These are phyloP conservation scores for Rhodotorula kratochvilovae DNA, from an alignment of 768 basidiomycete species.

Conservation along the genomic window DNA sequence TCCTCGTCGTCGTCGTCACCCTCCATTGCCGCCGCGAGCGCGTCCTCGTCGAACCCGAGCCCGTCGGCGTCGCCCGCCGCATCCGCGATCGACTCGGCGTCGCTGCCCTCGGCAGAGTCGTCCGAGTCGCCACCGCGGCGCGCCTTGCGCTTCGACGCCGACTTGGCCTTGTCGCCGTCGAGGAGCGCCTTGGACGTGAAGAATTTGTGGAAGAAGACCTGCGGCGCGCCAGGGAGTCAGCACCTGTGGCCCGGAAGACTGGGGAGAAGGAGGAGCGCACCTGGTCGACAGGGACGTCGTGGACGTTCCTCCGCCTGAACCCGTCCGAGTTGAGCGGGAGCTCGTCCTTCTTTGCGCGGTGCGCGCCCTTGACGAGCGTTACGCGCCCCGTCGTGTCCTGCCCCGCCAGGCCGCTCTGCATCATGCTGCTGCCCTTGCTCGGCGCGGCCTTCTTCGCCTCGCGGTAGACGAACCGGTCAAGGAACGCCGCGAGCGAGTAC, in stretches of 20 bases:
- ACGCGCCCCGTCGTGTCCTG: constrained; percentile 58
- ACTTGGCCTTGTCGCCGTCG: constrained; percentile 47
- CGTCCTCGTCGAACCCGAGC: constrained; percentile 13
- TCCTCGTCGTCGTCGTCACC: constrained; percentile 29
- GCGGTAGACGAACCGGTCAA: constrained; percentile 95
- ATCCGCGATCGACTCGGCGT: constrained; percentile 18
- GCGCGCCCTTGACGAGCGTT: constrained; percentile 59
- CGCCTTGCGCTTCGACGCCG: constrained; percentile 34
- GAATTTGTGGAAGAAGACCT: constrained; percentile 89
- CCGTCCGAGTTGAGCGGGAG: constrained; percentile 65
- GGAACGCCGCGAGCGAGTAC: constrained; percentile 89
- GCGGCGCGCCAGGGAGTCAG: background rate
- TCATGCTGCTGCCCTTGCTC: constrained; percentile 75
- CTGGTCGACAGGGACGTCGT: constrained; percentile 76
- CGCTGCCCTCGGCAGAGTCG: constrained; percentile 20
- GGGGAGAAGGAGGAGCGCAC: constrained; percentile 1
- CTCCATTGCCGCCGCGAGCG: constrained; percentile 16
- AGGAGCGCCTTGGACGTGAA: constrained; percentile 67
- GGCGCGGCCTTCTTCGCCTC: constrained; percentile 74
- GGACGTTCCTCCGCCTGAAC: constrained; percentile 65
- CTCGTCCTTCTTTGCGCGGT: constrained; percentile 50
- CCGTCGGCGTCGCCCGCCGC: constrained; percentile 6
- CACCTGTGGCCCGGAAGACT: background rate
- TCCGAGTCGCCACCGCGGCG: constrained; percentile 22
- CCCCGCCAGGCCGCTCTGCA: constrained; percentile 80